These are phyloP conservation scores for Calocybe gangraenosa DNA, from an alignment of 768 basidiomycete genomes.

Conservation along the genomic window DNA sequence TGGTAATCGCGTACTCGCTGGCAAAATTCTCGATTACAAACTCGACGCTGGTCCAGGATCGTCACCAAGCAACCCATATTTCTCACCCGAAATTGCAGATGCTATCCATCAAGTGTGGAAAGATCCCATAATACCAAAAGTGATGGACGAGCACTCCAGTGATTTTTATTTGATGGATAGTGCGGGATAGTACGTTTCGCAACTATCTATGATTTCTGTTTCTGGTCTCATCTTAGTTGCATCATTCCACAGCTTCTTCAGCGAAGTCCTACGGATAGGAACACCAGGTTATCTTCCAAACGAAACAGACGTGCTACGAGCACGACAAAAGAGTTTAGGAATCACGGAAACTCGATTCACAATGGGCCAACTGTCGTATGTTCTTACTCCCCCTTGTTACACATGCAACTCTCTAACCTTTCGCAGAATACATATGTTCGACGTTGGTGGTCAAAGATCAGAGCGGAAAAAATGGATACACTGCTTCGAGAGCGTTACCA, in stretches of 20 bases:
- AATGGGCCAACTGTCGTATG: slow-evolving; percentile 61
- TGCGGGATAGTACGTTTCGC: slow-evolving; percentile 77
- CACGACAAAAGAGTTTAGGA: slow-evolving; percentile 82
- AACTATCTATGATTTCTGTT: background rate
- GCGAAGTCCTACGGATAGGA: slow-evolving; percentile 80
- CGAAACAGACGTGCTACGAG: slow-evolving; percentile 81
- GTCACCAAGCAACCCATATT: slow-evolving; percentile 24
- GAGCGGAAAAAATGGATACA: slow-evolving; percentile 84
- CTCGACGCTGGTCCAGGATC: slow-evolving; percentile 34
- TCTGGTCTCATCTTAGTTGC: background rate
- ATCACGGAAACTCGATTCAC: slow-evolving; percentile 85
- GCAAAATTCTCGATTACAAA: slow-evolving; percentile 59
- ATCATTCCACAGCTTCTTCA: slow-evolving; percentile 66
- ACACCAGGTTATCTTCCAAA: slow-evolving; percentile 75
- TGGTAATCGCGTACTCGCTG: slow-evolving; percentile 55
- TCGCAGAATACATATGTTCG: slow-evolving; percentile 60
- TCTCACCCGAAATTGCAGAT: slow-evolving; percentile 62
- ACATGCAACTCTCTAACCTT: background rate
- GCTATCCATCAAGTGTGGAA: slow-evolving; percentile 69
- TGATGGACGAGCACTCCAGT: slow-evolving; percentile 58
- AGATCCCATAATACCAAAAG: slow-evolving; percentile 56
- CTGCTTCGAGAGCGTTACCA: slow-evolving; percentile 48
- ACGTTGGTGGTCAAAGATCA: slow-evolving; percentile 76
- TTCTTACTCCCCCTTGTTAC: slow-evolving; percentile 11
- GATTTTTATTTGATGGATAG: slow-evolving; percentile 96